A percentile compares a stretch with the other conserved stretches of the same genome.
Conservation (phyloP, 768 basidiomycete genomes). For the Sutorius australiensis region DNA sequence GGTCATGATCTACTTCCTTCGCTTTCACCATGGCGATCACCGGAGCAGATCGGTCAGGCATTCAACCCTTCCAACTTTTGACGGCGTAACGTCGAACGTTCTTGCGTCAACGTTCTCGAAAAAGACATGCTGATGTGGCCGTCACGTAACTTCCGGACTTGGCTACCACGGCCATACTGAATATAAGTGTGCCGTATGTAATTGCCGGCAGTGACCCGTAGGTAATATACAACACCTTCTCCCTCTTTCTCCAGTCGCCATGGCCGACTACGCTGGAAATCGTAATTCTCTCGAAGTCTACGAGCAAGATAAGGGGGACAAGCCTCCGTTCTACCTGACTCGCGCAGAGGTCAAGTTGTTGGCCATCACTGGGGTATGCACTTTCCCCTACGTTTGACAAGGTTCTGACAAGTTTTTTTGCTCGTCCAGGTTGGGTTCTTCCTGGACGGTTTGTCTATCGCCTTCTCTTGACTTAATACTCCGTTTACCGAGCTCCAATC, state of each 20-base stretch:
- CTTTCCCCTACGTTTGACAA: neutral
- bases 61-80: neutral
- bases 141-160: neutral
- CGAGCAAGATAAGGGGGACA: constrained; percentile 27
- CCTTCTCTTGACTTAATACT: neutral
- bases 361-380: constrained; percentile 55
- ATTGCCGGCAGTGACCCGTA: neutral
- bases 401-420: neutral
- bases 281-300: constrained; percentile 23
- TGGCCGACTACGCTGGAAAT: constrained; percentile 7
- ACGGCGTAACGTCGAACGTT: constrained; percentile 10
- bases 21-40: constrained; percentile 7
- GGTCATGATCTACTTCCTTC: neutral
- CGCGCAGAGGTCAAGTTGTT: constrained; percentile 55
- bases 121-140: neutral
- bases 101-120: neutral
- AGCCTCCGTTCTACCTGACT: constrained; percentile 40
- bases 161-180: neutral
- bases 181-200: constrained; percentile 1
- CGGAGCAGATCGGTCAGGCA: neutral
- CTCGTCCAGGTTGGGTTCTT: constrained; percentile 59
- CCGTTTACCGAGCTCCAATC: constrained; percentile 6
- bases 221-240: neutral
- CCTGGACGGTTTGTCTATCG: constrained; percentile 52
- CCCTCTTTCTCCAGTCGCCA: neutral